These are phyloP conservation scores for Scleroderma citrinum DNA, from an alignment of 768 basidiomycete genomes.

Conservation along the genomic window DNA sequence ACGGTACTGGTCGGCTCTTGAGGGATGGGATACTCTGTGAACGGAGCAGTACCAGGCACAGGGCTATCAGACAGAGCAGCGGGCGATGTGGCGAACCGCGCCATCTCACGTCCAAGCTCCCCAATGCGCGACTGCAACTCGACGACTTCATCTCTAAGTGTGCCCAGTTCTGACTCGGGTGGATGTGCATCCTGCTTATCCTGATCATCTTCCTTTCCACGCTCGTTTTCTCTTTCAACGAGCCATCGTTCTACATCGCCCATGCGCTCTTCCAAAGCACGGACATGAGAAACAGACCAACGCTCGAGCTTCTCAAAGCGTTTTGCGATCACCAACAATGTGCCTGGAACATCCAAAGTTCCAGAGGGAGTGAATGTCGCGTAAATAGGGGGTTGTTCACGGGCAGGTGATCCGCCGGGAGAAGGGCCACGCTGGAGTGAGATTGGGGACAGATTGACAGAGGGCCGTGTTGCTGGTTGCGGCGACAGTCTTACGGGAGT, in stretches of 20 bases:
- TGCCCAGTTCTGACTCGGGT: conserved; percentile 36
- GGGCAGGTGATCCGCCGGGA: conserved; percentile 30
- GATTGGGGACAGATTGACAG: conserved; percentile 52
- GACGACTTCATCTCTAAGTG: conserved; percentile 60
- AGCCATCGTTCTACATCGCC: conserved; percentile 88
- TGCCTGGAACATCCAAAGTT: conserved; percentile 67
- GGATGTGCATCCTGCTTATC: conserved; percentile 13
- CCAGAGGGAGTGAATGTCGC: conserved; percentile 70
- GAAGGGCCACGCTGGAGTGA: conserved; percentile 48
- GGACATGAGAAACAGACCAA: conserved; percentile 85
- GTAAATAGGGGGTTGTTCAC: conserved; percentile 64
- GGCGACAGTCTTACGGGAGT: conserved; percentile 27
- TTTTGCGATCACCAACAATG: conserved; percentile 62
- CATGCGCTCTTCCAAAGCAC: conserved; percentile 88
- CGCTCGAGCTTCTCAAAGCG: conserved; percentile 87
- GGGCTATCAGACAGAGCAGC: conserved; percentile 41
- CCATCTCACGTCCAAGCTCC: conserved; percentile 76
- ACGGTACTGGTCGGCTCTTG: conserved; percentile 17
- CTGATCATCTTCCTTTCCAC: conserved; percentile 38
- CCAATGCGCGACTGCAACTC: conserved; percentile 73
- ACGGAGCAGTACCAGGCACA: conserved; percentile 39
- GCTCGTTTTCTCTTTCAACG: conserved; percentile 74
- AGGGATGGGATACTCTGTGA: conserved; percentile 41
- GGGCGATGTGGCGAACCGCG: conserved; percentile 56
- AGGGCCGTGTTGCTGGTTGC: conserved; percentile 36